Base-by-base conservation (phyloP, 2,329 filamentous ascomycete genomes). In the Trichoderma oligosporum region DNA sequence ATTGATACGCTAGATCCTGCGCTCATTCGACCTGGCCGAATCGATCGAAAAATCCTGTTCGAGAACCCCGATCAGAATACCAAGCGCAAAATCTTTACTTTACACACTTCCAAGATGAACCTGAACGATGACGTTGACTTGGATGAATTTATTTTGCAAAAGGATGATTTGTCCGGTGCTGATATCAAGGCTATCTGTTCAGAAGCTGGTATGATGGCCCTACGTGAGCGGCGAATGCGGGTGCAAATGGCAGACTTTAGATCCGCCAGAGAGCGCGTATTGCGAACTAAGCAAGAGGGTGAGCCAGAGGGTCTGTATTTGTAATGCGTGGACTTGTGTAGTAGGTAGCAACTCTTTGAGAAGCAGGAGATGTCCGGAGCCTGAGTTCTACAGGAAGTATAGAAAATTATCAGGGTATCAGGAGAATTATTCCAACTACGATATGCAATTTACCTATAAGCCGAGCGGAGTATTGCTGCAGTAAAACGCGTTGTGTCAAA, bases 141-240 rank as follows among this genome's bases (percentile, higher is more conserved):
- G 44, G 94, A 99, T 67, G 94, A 99, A 75, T 97, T 99, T 70
- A 97, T 99, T 71, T 92, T 86, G 62, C 93, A 97, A 73, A 99
- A 99, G 82, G 94, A 99, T 67, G 95, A 99, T 67, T 81, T 99
- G 7, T 95, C 89, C 4, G 94, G 94, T 74, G 94, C 94, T 33
- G 94, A 99, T 75, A 97, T 99, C 81, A 96, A 97, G 76, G 94
- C 94, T 46, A 99, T 99, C 68, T 99, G 94, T 77, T 96, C 92
- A 27, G 94, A 99, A 73, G 93, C 94, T 41, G 94, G 94, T 74
- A 78, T 99, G 70, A 85, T 97, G 83, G 94, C 94, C 18, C 79
- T 99, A 62, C 85, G 94, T 65, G 94, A 99, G 78, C 84, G 94
- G 63, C 86, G 94, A 70, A 99, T 99, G 94, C 86, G 93, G 56